Base-by-base conservation (phyloP, 2,329 filamentous ascomycete species). In the Zymoseptoria passerinii region DNA sequence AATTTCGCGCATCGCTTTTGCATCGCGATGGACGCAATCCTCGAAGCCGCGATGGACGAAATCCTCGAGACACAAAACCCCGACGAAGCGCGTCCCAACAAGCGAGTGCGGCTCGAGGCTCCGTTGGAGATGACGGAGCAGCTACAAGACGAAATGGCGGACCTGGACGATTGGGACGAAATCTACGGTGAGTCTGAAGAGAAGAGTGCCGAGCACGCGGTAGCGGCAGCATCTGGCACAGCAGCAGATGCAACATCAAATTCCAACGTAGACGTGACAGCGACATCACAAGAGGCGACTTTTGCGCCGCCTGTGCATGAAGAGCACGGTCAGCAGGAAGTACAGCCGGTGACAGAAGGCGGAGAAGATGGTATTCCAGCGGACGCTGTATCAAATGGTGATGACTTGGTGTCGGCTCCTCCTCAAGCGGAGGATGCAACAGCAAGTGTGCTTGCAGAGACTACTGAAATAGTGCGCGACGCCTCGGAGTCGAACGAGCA, bases 31-130 rank as follows among this genome's bases (percentile, higher is more conserved):
- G 35, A 44, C 35, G 35, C 16, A 44, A 4, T 44, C 2, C 35
- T 44, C 16, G 35, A 44, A n/a, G n/a, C n/a, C 35, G 35, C 35
- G n/a, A 44, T 44, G 35, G 35, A 44, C 35, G 35, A 44, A 44
- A 4, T 44, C 2, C 35, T 44, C 16, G 35, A 44, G 7, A n/a
- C 13, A 13, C 35, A 44, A 16, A 44, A 44, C n/a, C 35, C 35
- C 35, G 66, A 68, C 58, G 66, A 67, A 56, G 55, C 63, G 54
- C 61, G 68, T 50, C 74, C 75, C 49, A 70, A 72, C 58, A 77
- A 77, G 70, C 72, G 72, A 67, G 71, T 71, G 60, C 69, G 72
- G 64, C 67, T 75, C 56, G 75, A 77, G 62, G 71, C 67, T 57
- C 67, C 71, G 54, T 64, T 70, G 61, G 65, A 70, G 62, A 68